Percentiles rank a stretch among this genome's conserved stretches.
phyloP scores from a whole-genome alignment of 768 basidiomycete species.

The Lactifluus subvellereus region DNA sequence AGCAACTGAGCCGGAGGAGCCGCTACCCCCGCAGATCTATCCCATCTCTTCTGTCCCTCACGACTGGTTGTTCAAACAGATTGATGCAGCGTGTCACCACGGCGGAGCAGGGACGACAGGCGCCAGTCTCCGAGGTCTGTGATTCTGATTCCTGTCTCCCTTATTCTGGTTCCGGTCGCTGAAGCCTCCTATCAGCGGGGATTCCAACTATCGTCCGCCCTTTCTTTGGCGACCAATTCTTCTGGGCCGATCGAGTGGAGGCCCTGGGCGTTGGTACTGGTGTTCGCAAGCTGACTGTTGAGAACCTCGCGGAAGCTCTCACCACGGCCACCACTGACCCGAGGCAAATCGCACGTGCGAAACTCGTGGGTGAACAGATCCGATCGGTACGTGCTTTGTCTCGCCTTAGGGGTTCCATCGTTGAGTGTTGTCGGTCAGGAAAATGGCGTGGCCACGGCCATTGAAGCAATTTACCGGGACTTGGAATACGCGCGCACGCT shows the following conservation, averaged over 20 bases:
- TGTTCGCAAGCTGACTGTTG: conserved; percentile 81
- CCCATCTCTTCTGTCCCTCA: conserved; percentile 84
- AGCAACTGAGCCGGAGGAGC: conserved; percentile 56
- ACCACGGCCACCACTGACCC: conserved; percentile 75
- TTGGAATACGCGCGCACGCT: conserved; percentile 89
- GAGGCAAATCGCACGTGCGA: conserved; percentile 86
- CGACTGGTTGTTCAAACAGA: conserved; percentile 91
- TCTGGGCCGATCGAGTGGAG: conserved; percentile 98
- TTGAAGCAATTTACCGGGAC: conserved; percentile 95
- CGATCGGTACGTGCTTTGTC: conserved; percentile 49
- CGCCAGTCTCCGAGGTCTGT: conserved; percentile 81
- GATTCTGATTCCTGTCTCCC: not conserved
- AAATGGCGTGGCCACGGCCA: conserved; percentile 88
- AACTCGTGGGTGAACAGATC: conserved; percentile 79
- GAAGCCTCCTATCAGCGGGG: conserved; percentile 48
- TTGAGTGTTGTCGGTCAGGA: conserved; percentile 47
- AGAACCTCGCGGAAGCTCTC: conserved; percentile 73
- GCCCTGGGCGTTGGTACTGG: conserved; percentile 87
- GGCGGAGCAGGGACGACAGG: conserved; percentile 97
- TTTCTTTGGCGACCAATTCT: conserved; percentile 97
- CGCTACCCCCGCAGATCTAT: conserved; percentile 75
- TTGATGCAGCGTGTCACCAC: conserved; percentile 97
- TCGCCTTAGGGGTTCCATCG: not conserved
- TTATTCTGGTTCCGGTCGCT: conserved; percentile 4
- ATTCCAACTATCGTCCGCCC: conserved; percentile 95